Evolutionary conservation across 495 filamentous ascomycete genomes (phyloP).

Genomic region (Penicillium tannophilum): DNA sequence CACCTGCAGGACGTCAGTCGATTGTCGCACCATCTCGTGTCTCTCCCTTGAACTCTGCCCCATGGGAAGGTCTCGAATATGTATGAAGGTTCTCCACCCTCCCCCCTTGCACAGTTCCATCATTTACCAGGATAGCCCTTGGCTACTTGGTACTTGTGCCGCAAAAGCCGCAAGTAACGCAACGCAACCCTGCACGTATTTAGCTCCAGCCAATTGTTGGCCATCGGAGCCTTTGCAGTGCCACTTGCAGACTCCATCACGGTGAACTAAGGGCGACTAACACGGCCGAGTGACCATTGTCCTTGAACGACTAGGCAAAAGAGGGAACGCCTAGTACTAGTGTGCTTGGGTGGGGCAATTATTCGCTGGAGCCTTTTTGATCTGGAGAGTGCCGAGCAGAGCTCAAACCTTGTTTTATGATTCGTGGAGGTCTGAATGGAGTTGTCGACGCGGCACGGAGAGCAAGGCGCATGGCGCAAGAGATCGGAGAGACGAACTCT

Average conservation of each 20-base stretch:
- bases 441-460: slow-evolving; percentile 15
- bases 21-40: slow-evolving; percentile 27
- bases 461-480: not conserved
- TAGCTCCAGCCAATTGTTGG: not conserved
- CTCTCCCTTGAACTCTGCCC: slow-evolving; percentile 7
- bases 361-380: slow-evolving; percentile 16
- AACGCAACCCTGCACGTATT: slow-evolving; percentile 5
- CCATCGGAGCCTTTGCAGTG: slow-evolving; percentile 4
- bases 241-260: not conserved
- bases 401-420: slow-evolving; percentile 16
- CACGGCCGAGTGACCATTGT: slow-evolving; percentile 1
- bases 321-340: not conserved
- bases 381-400: slow-evolving; percentile 20
- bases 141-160: slow-evolving; percentile 1
- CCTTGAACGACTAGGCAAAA: not conserved
- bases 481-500: slow-evolving; percentile 18
- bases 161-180: slow-evolving; percentile 10
- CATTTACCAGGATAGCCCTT: slow-evolving; percentile 6
- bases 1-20: slow-evolving; percentile 13
- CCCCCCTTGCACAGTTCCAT: not conserved
- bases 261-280: slow-evolving; percentile 1
- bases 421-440: slow-evolving; percentile 7
- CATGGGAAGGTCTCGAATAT: slow-evolving; percentile 6
- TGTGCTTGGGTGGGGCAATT: slow-evolving; percentile 12
- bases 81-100: slow-evolving; percentile 4